Percentiles rank a stretch among this genome's conserved stretches.
Evolutionary conservation across 345 rosid species (phyloP).

Genomic region (Punica granatum): DNA sequence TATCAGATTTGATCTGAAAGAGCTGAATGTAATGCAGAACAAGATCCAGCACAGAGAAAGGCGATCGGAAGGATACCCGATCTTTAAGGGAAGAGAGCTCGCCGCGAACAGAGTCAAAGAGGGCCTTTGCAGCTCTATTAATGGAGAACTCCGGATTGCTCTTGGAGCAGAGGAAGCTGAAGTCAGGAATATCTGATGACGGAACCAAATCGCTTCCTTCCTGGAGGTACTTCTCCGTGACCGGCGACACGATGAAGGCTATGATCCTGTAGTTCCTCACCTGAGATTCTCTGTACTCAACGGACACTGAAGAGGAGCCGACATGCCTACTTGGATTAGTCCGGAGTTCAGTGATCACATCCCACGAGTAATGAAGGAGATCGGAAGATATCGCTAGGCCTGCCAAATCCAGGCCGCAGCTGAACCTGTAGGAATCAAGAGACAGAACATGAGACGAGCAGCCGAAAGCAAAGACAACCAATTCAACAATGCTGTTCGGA

Average conservation of each 20-base stretch:
- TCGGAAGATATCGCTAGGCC: background rate
- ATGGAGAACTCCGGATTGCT: slow-evolving; percentile 28
- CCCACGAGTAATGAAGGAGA: background rate
- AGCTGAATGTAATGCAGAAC: background rate
- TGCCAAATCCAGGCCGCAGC: slow-evolving; percentile 1
- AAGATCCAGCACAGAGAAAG: no score
- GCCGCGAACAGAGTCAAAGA: slow-evolving; percentile 19
- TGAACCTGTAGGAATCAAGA: background rate
- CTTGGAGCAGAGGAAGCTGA: slow-evolving; percentile 38
- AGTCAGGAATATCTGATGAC: slow-evolving; percentile 17
- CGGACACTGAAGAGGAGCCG: background rate
- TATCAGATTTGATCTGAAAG: background rate
- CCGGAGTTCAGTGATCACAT: background rate
- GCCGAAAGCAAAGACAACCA: no score
- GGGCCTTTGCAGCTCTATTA: slow-evolving; percentile 26
- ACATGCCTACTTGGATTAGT: no score
- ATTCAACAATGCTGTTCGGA: no score
- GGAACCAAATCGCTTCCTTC: slow-evolving; percentile 18
- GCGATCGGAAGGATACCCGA: slow-evolving; percentile 30
- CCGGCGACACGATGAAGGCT: slow-evolving; percentile 22
- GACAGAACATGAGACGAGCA: no score
- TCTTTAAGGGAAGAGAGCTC: slow-evolving; percentile 26
- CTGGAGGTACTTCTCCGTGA: slow-evolving; percentile 9
- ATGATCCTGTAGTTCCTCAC: background rate
- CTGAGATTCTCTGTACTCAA: background rate